phyloP scores from a whole-genome alignment of 2,329 filamentous ascomycete genomes.

The Nothophoma quercina region DNA sequence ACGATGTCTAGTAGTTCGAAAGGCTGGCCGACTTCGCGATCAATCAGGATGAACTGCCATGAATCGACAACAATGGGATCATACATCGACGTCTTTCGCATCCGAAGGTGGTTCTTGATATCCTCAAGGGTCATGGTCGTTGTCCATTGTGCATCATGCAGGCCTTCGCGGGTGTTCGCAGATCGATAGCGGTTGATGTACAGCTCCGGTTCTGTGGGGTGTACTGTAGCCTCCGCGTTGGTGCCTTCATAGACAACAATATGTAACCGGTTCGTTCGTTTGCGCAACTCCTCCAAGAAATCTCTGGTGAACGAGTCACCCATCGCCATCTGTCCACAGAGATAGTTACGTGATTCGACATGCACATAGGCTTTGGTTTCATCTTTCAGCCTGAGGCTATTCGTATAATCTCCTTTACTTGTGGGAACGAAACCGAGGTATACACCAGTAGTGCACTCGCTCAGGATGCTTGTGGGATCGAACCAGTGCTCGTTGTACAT shows the following conservation, averaged over 20 bases:
- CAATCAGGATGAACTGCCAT: conserved; percentile 45
- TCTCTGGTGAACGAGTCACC: conserved; percentile 27
- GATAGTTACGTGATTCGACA: conserved; percentile 33
- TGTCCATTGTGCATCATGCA: conserved; percentile 24
- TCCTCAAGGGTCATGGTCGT: conserved; percentile 34
- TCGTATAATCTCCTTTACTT: conserved; percentile 28
- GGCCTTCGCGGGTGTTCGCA: conserved; percentile 18
- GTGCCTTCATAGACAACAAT: conserved; percentile 41
- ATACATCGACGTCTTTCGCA: conserved; percentile 35
- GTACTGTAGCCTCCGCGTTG: conserved; percentile 34
- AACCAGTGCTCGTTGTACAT: conserved; percentile 41
- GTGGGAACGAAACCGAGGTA: conserved; percentile 39
- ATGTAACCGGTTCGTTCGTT: conserved; percentile 25
- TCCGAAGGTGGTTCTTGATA: conserved; percentile 35
- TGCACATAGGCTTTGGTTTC: conserved; percentile 22
- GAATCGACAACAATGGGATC: conserved; percentile 42
- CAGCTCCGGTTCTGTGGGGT: conserved; percentile 32
- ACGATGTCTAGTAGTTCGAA: conserved; percentile 40
- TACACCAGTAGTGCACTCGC: conserved; percentile 32
- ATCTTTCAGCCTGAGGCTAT: neutral
- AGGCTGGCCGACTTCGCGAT: conserved; percentile 31
- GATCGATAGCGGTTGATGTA: conserved; percentile 35
- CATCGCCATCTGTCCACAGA: conserved; percentile 43
- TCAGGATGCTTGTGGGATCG: conserved; percentile 25
- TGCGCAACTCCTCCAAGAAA: conserved; percentile 34